Base-by-base conservation (phyloP, 345 rosid genomes). In the Lepidium africanum region DNA sequence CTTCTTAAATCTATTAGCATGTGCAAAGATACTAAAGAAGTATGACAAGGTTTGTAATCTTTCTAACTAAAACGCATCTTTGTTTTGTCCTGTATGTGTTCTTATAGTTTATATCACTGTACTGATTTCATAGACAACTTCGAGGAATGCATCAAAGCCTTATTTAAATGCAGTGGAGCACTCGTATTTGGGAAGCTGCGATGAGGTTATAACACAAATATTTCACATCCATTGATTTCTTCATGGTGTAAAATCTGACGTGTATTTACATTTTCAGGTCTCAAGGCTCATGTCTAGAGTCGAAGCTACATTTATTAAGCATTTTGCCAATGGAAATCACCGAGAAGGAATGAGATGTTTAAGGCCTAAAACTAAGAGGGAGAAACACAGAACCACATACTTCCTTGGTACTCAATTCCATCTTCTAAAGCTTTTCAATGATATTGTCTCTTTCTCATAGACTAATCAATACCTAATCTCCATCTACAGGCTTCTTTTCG, bases 251-350 rank as follows among this genome's bases (percentile, higher is more conserved):
- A 47, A 60, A 47, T 10, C 9, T 43, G 0, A 55, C 21, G 33
- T 5, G 47, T 48, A 37, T 35, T 30, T 55, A 61, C 67, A 27
- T 37, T 68, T 30, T 54, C 73, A 87, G 92, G 83, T 91, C 43
- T 59, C 80, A 9, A 84, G 66, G 76, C 91, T 91, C 48, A 78
- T 88, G 83, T 80, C 78, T 6, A 77, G 83, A 63, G 91, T 88
- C 5, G 97, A 88, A 63, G 77, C 76, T 2, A 79, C 86, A 3
- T 91, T 80, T 58, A 59, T 84, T 9, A 88, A 87, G 77, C 97
- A 91, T 75, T 91, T 91, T 40, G 76, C 91, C 0, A 85, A 87
- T 55, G 93, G 91, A 59, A 91, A 88, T 65, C 88, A 75, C 50
- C 70, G 85, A 13, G 85, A 83, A 68, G 97, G 85, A 52, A 84